Evolutionary conservation across 2,329 filamentous ascomycete genomes (phyloP), one percentile per base, ranked within the genome.

Genomic region (Xylariaceae sp.): DNA sequence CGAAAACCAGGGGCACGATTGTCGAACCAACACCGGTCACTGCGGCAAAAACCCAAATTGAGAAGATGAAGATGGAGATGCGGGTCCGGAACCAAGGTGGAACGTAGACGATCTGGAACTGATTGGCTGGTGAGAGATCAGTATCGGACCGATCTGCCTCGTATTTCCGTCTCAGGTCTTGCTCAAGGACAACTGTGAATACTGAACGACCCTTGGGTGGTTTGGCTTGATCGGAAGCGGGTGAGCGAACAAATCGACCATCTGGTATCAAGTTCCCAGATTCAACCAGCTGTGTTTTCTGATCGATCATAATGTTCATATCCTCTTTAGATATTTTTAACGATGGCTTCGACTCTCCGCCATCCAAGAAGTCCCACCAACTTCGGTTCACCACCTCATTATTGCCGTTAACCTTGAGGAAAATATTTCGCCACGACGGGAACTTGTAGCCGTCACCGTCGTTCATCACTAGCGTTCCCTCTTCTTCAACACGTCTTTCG

Each of bases 11-110:
- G 0, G 94, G 95, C 0, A 95, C 76, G 62, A 99, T 88, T 1
- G 94, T 97, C 63, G 90, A 84, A 64, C 88, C 84, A 59, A 97
- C 85, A 23, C 94, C 94, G 0, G 90, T 95, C 10, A 88, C 79
- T 4, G 93, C 92, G 17, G 93, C 93, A 75, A 99, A 97, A 39
- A 92, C 72, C 94, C 94, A 99, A 64, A 99, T 90, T 53, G 88
- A 86, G 57, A 94, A 75, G 65, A 97, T 92, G 74, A 99, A 97
- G 2, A 90, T 76, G 55, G 88, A 88, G 61, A 97, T 86, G 57
- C 95, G 86, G 30, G 85, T 70, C 8, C 88, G 84, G 77, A 99
- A 97, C 74, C 84, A 84, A 0, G 94, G 92, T 6, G 94, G 94
- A 15, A 97, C 77, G 68, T 92, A 94, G 17, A 92, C 88, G 59